phyloP scores from a whole-genome alignment of 2,329 filamentous ascomycete species.

The Dactylonectria estremocensis region DNA sequence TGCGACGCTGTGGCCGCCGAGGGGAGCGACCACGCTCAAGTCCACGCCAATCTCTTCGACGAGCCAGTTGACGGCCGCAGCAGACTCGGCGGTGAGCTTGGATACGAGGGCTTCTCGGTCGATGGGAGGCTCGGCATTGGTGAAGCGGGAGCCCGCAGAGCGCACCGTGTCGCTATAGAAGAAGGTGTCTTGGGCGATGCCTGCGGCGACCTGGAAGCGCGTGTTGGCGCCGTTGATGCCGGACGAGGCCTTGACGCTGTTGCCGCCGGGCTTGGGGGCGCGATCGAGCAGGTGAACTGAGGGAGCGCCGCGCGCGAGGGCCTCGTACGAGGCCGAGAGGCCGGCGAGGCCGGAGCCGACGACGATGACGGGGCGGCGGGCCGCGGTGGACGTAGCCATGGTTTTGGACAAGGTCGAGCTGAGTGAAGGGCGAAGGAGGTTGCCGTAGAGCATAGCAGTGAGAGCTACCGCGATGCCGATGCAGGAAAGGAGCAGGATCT shows the following conservation, averaged over 20 bases:
- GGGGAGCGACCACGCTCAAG: conserved; percentile 68
- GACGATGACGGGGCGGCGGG: conserved; percentile 63
- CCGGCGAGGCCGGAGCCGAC: conserved; percentile 78
- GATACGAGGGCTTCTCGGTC: conserved; percentile 63
- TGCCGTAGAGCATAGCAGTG: conserved; percentile 51
- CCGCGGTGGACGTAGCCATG: conserved; percentile 39
- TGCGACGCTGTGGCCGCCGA: conserved; percentile 72
- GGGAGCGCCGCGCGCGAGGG: conserved; percentile 64
- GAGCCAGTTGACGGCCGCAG: conserved; percentile 69
- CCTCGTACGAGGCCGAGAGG: conserved; percentile 70
- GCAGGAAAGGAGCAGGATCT: conserved; percentile 47
- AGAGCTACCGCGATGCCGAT: conserved; percentile 47
- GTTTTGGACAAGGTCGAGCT: conserved; percentile 46
- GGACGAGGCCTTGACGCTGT: conserved; percentile 77
- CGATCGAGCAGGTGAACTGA: conserved; percentile 73
- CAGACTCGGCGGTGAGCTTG: conserved; percentile 64
- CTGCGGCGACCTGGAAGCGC: conserved; percentile 63
- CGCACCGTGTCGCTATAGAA: conserved; percentile 71
- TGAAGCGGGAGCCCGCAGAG: conserved; percentile 66
- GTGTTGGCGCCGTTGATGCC: conserved; percentile 77
- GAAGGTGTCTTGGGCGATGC: conserved; percentile 54
- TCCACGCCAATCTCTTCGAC: conserved; percentile 71
- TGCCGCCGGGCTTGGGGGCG: conserved; percentile 72
- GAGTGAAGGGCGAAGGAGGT: conserved; percentile 39
- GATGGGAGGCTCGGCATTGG: conserved; percentile 37